Base-by-base conservation (phyloP, 345 rosid genomes). In the Eucalyptus viminalis region DNA sequence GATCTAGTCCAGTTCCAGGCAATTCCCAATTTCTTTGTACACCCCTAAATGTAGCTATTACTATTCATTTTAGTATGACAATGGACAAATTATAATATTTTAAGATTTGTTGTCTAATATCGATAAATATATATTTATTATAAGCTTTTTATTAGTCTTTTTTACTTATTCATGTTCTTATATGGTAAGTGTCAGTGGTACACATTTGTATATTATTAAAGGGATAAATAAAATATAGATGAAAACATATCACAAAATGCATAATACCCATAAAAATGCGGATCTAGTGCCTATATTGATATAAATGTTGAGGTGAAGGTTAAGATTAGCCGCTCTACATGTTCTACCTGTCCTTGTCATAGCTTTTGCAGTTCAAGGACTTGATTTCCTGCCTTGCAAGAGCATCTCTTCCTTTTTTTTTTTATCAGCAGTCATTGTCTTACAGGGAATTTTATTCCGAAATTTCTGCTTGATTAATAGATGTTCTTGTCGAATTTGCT, bases 1-100 rank as follows among this genome's bases (percentile, higher is more conserved):
- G 5, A 53, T 53, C 2, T 0, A 53, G 2, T 53, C 56, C 5
- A 19, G 1, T 17, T 51, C 1, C 2, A 0, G 0, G 11, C 2
- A 0, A 19, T 53, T 53, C 10, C 10, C 56, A 1, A 53, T 53
- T 53, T 53, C 56, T 53, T 53, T 53, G 56, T 53, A 53, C 10
- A 19, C 9, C 1, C 24, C 56, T 53, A 53, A n/a, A 65, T 65
- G 40, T 16, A 65, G 17, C 76, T 65, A 15, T 65, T 2, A 4
- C 40, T n/a, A n/a, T 65, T 65, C 76, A 65, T n/a, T 65, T 65
- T 65, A 65, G 76, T 65, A 31, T n/a, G 31, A 4, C 76, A 15
- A 65, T 65, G 76, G 76, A 65, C 76, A 65, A n/a, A n/a, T 65
- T 65, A 65, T 65, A 65, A 69, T 72, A 37, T 72, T 37, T 72